These are phyloP conservation scores for Aspergillus quadricinctus DNA, from an alignment of 2,329 filamentous ascomycete species.

Conservation along the genomic window DNA sequence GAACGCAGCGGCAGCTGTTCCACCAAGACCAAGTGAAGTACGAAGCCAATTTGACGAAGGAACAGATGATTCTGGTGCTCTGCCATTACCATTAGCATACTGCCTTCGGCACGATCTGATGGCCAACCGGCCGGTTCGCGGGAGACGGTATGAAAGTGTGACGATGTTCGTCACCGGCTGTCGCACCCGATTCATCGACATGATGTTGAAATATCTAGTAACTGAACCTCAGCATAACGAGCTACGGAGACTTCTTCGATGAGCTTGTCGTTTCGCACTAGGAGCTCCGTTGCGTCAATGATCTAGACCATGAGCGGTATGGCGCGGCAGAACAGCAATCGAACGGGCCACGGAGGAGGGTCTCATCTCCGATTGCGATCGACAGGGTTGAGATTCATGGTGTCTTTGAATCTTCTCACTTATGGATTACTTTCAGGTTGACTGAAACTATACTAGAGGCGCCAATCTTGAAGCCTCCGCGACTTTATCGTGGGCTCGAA, in stretches of 20 bases:
- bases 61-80: constrained; percentile 8
- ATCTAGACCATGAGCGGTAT: constrained; percentile 22
- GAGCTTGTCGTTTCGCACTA: background rate
- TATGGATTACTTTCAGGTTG: background rate
- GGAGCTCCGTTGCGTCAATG: constrained; percentile 25
- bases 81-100: constrained; percentile 25
- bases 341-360: constrained; percentile 18
- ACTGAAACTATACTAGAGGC: background rate
- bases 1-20: constrained; percentile 28
- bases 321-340: constrained; percentile 32
- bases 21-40: constrained; percentile 27
- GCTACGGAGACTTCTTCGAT: constrained; percentile 1
- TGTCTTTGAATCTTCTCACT: background rate
- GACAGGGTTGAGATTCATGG: background rate
- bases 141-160: constrained; percentile 19
- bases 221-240: background rate
- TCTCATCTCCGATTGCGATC: background rate
- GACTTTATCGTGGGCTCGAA: background rate
- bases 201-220: constrained; percentile 11
- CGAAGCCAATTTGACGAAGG: constrained; percentile 26
- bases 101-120: constrained; percentile 23
- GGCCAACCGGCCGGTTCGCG: constrained; percentile 13
- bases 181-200: constrained; percentile 26
- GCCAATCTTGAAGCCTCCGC: background rate
- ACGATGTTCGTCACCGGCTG: constrained; percentile 18